phyloP scores from a whole-genome alignment of 225 moss, liverwort and hornwort species.

The Bryum argenteum region DNA sequence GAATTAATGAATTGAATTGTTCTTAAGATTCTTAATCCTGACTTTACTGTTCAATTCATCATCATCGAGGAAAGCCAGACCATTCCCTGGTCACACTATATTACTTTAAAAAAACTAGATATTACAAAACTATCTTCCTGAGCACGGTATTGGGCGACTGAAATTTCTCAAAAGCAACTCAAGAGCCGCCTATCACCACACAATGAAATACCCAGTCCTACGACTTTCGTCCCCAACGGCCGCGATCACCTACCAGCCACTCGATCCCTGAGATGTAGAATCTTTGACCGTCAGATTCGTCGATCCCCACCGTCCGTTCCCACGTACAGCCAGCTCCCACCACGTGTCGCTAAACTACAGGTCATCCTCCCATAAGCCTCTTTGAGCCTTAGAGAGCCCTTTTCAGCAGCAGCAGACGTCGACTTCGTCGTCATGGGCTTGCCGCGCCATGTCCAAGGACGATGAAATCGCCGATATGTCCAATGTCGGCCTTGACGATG shows the following conservation, averaged over 20 bases:
- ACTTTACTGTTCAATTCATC: too few species aligned
- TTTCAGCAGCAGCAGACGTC: background rate
- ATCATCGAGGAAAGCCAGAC: too few species aligned
- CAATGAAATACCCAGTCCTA: background rate
- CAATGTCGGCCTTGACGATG: conserved; percentile 64
- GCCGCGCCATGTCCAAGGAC: conserved; percentile 33
- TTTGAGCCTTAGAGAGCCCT: conserved; percentile 15
- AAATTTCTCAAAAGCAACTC: background rate
- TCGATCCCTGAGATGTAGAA: conserved; percentile 2
- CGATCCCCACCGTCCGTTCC: background rate
- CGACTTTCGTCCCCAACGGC: conserved; percentile 18
- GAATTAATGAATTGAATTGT: too few species aligned
- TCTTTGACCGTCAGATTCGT: conserved; percentile 26
- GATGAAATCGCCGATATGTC: conserved; percentile 55
- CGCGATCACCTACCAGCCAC: background rate
- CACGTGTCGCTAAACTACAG: conserved; percentile 25
- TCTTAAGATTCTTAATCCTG: too few species aligned
- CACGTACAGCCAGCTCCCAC: fast-evolving
- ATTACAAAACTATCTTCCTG: background rate
- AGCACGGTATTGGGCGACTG: conserved; percentile 24
- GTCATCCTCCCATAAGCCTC: background rate
- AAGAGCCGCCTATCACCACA: background rate
- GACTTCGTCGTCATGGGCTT: conserved; percentile 22
- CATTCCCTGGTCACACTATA: too few species aligned
- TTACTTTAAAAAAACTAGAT: background rate